Evolutionary conservation across 768 basidiomycete genomes (phyloP).

Genomic region (Boletus huronensis): DNA sequence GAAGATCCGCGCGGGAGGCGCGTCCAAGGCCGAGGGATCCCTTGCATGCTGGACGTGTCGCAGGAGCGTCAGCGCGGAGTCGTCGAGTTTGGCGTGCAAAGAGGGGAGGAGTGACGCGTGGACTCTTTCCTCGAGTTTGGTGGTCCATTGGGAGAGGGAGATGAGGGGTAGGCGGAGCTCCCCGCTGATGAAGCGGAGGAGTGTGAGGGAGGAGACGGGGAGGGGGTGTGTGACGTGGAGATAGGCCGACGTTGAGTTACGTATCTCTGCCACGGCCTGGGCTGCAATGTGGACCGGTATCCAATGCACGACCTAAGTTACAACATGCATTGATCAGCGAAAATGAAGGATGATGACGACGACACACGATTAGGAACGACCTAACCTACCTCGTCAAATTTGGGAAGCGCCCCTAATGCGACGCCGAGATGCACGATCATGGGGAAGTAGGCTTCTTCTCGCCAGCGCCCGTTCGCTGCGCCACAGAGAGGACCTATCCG

Average conservation of each 20-base stretch:
- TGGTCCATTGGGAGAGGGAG: constrained; percentile 6
- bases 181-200: constrained; percentile 4
- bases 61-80: neutral
- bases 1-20: neutral
- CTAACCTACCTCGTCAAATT: constrained; percentile 19
- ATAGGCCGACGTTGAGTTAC: neutral
- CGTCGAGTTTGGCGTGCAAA: neutral
- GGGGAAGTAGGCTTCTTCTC: constrained; percentile 37
- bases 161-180: constrained; percentile 11
- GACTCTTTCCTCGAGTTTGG: neutral
- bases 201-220: constrained; percentile 7
- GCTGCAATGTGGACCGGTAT: constrained; percentile 14
- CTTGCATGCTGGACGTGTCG: neutral
- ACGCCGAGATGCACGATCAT: constrained; percentile 26
- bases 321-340: neutral
- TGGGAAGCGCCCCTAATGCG: constrained; percentile 19
- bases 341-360: neutral
- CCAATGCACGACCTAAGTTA: constrained; percentile 11
- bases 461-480: constrained; percentile 37
- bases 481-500: constrained; percentile 40
- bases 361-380: neutral
- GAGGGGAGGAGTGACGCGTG: neutral
- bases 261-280: constrained; percentile 14
- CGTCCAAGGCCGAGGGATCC: neutral
- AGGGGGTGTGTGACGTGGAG: constrained; percentile 13